Base-by-base conservation (phyloP, 2,329 filamentous ascomycete genomes). In the Monilinia fructicola region DNA sequence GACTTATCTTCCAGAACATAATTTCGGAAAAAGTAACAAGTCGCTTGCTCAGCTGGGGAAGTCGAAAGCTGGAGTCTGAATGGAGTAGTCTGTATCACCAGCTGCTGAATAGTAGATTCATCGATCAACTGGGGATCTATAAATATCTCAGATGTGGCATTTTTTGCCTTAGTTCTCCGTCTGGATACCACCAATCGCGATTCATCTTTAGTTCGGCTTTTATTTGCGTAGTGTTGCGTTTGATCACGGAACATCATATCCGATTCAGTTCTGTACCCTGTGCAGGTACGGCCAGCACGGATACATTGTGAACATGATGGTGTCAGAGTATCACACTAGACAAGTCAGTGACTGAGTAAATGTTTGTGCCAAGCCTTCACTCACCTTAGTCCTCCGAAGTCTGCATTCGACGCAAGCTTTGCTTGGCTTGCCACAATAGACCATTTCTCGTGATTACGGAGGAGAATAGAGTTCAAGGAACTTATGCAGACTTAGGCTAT, bases 201-300 rank as follows among this genome's bases (percentile, higher is more conserved):
- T 2, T 67, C 48, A 46, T 67, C 54, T 66, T 71, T 6, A 23
- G 28, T 21, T 64, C 67, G 58, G 5, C 66, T 62, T 54, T 67
- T 71, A 0, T 56, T 69, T 38, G 50, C 64, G n/a, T 71, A 64
- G 28, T 59, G 59, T 53, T 68, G 58, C 67, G 83, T 85, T 73
- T 86, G 82, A 72, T 86, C 83, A 48, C 83, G 81, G 70, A 86
- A 85, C 81, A 85, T 84, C 69, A 85, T 79, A 70, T 85, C 83
- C 60, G 83, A 79, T 53, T 83, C 77, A 71, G 85, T 84, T 67
- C 83, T 77, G 71, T 86, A 86, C 67, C 84, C 84, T 46, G 82
- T 83, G 65, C 84, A 86, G 74, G 76, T 69, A 61, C 82, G 79
- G 62, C 81, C 78, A 59, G 82, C 80, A 73, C 84, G 84, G 64